Evolutionary conservation across 495 filamentous ascomycete species (phyloP).

Genomic region (Neurospora sp.): DNA sequence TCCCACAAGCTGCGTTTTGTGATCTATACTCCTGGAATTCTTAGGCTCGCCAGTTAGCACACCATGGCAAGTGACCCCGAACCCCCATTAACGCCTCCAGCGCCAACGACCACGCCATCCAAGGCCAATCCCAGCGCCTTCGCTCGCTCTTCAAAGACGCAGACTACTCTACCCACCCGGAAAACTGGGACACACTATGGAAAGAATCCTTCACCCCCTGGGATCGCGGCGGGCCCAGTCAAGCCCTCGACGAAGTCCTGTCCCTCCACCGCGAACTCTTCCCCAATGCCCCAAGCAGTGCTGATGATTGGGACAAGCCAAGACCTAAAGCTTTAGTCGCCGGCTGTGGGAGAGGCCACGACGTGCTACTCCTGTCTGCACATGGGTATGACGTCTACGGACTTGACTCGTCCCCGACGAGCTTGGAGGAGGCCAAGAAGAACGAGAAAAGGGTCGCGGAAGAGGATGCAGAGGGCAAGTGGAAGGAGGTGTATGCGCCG

Average conservation of each 20-base stretch:
- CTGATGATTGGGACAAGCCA: conserved; percentile 18
- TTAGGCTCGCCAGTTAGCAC: background rate
- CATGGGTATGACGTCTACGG: conserved; percentile 67
- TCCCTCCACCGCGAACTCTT: conserved; percentile 31
- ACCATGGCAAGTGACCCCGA: background rate
- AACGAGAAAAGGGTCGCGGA: conserved; percentile 22
- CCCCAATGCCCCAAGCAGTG: conserved; percentile 12
- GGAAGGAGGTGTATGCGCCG: conserved; percentile 33
- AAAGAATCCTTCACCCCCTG: conserved; percentile 54
- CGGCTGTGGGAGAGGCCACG: conserved; percentile 69
- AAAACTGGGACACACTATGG: conserved; percentile 57
- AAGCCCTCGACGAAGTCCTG: conserved; percentile 57
- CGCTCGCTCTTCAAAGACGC: conserved; percentile 11
- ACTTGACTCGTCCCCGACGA: conserved; percentile 52
- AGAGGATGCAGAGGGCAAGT: conserved; percentile 1
- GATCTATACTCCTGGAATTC: background rate
- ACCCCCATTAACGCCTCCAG: background rate
- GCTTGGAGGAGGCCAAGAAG: conserved; percentile 44
- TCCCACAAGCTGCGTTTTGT: background rate
- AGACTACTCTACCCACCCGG: conserved; percentile 19
- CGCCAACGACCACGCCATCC: background rate
- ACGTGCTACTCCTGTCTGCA: conserved; percentile 59
- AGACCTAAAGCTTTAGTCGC: conserved; percentile 49
- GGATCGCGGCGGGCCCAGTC: conserved; percentile 56
- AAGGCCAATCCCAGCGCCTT: conserved; percentile 6